Evolutionary conservation across 345 rosid species (phyloP).

Genomic region (Gossypium australe): DNA sequence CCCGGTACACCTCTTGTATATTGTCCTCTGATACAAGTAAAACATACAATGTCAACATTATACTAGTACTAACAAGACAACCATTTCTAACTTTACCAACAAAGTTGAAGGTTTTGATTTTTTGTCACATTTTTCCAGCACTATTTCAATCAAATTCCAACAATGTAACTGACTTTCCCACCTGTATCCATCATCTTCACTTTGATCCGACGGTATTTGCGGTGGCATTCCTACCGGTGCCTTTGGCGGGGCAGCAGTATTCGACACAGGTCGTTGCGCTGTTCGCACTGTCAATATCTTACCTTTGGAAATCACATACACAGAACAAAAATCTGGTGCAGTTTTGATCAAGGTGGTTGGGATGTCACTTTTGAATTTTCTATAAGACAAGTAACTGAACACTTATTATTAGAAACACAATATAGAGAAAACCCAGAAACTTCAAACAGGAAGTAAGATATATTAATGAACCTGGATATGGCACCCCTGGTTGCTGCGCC

Average conservation of each 20-base stretch:
- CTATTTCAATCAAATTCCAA: background rate
- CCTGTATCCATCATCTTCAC: slow-evolving; percentile 37
- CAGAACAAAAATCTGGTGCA: slow-evolving; percentile 70
- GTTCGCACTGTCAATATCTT: slow-evolving; percentile 42
- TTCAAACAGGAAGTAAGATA: background rate
- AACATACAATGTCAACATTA: background rate
- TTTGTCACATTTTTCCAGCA: background rate
- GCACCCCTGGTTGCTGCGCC: slow-evolving; percentile 62
- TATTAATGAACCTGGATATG: slow-evolving; percentile 43
- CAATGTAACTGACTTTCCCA: slow-evolving; percentile 11
- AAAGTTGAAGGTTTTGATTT: no score
- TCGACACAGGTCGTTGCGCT: slow-evolving; percentile 48
- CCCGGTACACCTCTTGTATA: slow-evolving; percentile 19
- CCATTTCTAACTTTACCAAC: no score
- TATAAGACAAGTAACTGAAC: background rate
- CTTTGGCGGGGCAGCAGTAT: slow-evolving; percentile 49
- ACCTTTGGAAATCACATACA: slow-evolving; percentile 74
- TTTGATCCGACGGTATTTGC: slow-evolving; percentile 20
- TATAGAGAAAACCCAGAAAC: background rate
- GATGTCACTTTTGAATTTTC: slow-evolving; percentile 59
- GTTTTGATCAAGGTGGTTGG: slow-evolving; percentile 41
- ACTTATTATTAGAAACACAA: background rate
- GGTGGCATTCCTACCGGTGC: slow-evolving; percentile 27
- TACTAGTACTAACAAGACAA: background rate
- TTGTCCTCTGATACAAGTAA: slow-evolving; percentile 29